phyloP scores from a whole-genome alignment of 2,329 filamentous ascomycete species.

The Sporothrix protearum region DNA sequence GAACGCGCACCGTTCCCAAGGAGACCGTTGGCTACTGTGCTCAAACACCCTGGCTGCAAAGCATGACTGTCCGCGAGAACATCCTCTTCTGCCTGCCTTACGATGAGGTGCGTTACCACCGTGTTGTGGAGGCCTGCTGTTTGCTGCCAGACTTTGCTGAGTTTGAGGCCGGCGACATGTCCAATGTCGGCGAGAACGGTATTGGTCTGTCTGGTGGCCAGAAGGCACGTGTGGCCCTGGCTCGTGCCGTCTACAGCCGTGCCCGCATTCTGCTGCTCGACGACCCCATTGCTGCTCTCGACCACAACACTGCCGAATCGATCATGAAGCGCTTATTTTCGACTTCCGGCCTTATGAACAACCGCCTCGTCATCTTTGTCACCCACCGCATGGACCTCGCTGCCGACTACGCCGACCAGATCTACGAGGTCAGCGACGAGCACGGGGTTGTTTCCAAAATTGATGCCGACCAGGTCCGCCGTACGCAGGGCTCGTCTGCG shows the following conservation, averaged over 20 bases:
- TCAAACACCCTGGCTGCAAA: constrained; percentile 63
- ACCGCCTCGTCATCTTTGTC: constrained; percentile 72
- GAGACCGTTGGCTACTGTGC: constrained; percentile 55
- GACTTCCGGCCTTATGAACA: constrained; percentile 40
- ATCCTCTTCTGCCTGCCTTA: constrained; percentile 58
- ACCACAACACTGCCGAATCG: constrained; percentile 58
- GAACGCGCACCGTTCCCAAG: constrained; percentile 44
- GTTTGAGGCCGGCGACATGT: constrained; percentile 56
- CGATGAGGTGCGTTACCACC: constrained; percentile 53
- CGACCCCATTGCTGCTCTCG: constrained; percentile 60
- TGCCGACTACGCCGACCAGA: constrained; percentile 66
- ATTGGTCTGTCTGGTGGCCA: constrained; percentile 62
- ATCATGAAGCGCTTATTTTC: constrained; percentile 59
- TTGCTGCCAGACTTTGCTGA: constrained; percentile 53
- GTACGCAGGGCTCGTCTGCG: constrained; percentile 36
- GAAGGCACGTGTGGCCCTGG: constrained; percentile 60
- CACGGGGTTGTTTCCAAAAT: constrained; percentile 39
- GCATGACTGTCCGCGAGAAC: constrained; percentile 62
- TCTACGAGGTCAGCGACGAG: constrained; percentile 66
- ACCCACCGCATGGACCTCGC: constrained; percentile 78
- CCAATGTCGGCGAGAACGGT: constrained; percentile 59
- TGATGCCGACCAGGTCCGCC: constrained; percentile 18
- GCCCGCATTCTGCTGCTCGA: constrained; percentile 58
- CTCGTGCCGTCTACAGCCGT: constrained; percentile 58
- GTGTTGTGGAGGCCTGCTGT: constrained; percentile 59